A percentile compares a stretch with the other conserved stretches of the same genome.
phyloP scores from a whole-genome alignment of 495 filamentous ascomycete species.

The Hypoxylon trugodes region DNA sequence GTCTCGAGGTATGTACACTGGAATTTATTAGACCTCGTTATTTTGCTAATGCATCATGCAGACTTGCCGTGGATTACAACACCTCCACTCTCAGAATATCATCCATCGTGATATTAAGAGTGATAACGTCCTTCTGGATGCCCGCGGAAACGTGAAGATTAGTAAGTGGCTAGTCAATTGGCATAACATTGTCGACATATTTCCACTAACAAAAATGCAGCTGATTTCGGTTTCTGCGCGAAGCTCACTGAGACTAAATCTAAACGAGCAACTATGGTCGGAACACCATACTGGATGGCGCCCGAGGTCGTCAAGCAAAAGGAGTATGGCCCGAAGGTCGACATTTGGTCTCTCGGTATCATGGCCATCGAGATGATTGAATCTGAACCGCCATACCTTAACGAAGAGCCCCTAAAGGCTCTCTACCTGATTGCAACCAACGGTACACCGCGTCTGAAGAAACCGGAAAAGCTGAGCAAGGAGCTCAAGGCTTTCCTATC shows the following conservation, averaged over 20 bases:
- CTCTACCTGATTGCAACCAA: conserved; percentile 98
- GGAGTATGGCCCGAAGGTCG: conserved; percentile 97
- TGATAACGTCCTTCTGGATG: conserved; percentile 95
- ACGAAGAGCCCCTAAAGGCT: conserved; percentile 96
- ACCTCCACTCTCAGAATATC: conserved; percentile 93
- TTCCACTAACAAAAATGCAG: conserved; percentile 58
- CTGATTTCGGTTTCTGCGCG: conserved; percentile 99
- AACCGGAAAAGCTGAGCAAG: conserved; percentile 94
- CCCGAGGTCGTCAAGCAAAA: conserved; percentile 99
- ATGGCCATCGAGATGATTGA: conserved; percentile 99
- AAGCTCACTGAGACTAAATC: conserved; percentile 96
- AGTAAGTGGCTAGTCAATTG: conserved; percentile 79
- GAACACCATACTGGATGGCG: conserved; percentile 99
- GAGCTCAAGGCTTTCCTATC: conserved; percentile 95
- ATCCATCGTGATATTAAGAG: conserved; percentile 99
- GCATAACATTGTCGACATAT: not conserved
- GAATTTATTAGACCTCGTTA: conserved; percentile 10
- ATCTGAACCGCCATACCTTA: conserved; percentile 95
- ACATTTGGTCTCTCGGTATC: conserved; percentile 98
- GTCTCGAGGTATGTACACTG: conserved; percentile 75
- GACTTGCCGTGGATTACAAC: conserved; percentile 95
- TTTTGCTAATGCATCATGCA: conserved; percentile 56
- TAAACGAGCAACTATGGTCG: conserved; percentile 99
- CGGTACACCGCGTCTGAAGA: conserved; percentile 95
- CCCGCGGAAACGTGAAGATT: conserved; percentile 95